phyloP scores from a whole-genome alignment of 495 filamentous ascomycete species.

The Aspergillus egyptiacus region DNA sequence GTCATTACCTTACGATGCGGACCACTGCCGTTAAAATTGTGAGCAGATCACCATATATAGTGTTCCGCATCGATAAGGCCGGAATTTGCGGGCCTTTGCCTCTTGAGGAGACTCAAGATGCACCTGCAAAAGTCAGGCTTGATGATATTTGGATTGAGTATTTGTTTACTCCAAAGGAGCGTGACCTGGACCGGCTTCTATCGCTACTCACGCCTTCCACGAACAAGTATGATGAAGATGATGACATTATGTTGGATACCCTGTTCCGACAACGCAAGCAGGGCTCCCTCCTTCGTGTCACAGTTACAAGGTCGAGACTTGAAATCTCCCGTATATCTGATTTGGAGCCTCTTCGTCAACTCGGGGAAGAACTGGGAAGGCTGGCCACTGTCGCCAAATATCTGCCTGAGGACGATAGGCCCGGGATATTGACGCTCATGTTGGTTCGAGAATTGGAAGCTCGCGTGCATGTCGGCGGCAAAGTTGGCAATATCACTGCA shows the following conservation, averaged over 20 bases:
- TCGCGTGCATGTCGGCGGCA: conserved; percentile 52
- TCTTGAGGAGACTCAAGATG: conserved; percentile 39
- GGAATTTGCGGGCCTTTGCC: conserved; percentile 62
- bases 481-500: conserved; percentile 58
- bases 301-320: conserved; percentile 54
- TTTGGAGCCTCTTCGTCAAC: conserved; percentile 55
- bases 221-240: conserved; percentile 83
- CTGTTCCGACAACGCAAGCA: conserved; percentile 84
- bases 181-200: conserved; percentile 75
- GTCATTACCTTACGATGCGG: conserved; percentile 64
- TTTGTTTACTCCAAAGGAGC: conserved; percentile 62
- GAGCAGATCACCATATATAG: conserved; percentile 60
- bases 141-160: conserved; percentile 68
- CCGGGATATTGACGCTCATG: conserved; percentile 73
- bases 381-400: conserved; percentile 89
- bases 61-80: conserved; percentile 68
- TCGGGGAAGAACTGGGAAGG: conserved; percentile 71
- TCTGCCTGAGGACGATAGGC: conserved; percentile 90
- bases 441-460: conserved; percentile 57
- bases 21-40: conserved; percentile 78
- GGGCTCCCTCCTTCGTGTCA: conserved; percentile 73
- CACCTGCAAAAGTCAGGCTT: conserved; percentile 51
- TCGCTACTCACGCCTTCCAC: conserved; percentile 86
- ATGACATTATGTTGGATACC: conserved; percentile 92
- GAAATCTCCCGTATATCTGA: conserved; percentile 53